These are phyloP conservation scores for Pharus latifolius DNA, from an alignment of 176 grass and related monocot genomes.

Conservation along the genomic window DNA sequence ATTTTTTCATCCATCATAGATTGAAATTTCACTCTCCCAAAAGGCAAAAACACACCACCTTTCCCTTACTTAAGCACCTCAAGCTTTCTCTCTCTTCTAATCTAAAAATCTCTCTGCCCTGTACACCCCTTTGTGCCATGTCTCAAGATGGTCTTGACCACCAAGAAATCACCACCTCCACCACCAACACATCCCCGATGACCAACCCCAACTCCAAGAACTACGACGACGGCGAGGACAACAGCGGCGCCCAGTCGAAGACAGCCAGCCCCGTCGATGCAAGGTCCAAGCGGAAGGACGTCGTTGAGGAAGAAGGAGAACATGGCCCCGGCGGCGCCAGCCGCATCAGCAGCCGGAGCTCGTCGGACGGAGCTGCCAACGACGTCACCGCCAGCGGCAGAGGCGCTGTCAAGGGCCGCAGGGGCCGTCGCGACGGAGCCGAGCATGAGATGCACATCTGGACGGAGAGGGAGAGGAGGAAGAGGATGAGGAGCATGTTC, in stretches of 20 bases:
- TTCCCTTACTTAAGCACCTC: too few species aligned
- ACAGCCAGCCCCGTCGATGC: not conserved
- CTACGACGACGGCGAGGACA: not conserved
- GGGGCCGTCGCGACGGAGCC: not conserved
- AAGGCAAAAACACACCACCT: too few species aligned
- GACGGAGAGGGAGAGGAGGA: constrained; percentile 40
- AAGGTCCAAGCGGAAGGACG: not conserved
- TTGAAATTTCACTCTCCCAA: too few species aligned
- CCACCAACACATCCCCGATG: not conserved
- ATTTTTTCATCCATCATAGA: too few species aligned
- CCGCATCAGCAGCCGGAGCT: not conserved
- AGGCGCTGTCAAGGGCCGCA: not conserved
- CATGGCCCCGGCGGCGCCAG: not conserved
- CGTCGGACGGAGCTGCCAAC: not conserved
- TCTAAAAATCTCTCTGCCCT: too few species aligned
- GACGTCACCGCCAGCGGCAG: not conserved
- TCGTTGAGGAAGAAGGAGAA: not conserved
- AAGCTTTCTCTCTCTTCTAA: too few species aligned
- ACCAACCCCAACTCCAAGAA: not conserved
- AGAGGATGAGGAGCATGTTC: constrained; percentile 35
- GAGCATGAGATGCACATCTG: constrained; percentile 13
- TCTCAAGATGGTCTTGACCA: not conserved
- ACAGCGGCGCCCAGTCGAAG: not conserved
- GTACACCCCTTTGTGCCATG: too few species aligned
- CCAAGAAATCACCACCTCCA: not conserved